These are phyloP conservation scores for Protomyces lactucae-debilis DNA, from an alignment of 1,139 yeast genomes.

Conservation along the genomic window DNA sequence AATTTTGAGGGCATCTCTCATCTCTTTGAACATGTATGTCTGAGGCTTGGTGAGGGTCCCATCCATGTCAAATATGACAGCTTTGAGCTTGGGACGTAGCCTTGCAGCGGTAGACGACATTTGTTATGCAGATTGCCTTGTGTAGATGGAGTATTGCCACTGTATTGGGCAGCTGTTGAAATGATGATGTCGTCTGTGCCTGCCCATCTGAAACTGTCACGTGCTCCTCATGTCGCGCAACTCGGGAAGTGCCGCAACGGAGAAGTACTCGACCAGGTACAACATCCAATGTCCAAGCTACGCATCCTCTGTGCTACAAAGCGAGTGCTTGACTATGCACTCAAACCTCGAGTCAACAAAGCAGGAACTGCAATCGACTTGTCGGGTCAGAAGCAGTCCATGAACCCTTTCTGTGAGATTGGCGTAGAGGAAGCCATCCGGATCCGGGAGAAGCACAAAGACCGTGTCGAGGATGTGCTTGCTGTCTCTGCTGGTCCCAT, in stretches of 20 bases:
- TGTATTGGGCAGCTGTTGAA: neutral
- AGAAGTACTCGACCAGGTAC: too few species aligned
- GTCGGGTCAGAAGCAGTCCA: constrained; percentile 58
- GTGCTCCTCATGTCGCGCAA: too few species aligned
- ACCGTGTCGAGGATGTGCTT: constrained; percentile 73
- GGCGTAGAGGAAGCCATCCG: constrained; percentile 90
- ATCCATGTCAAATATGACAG: constrained; percentile 64
- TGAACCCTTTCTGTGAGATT: constrained; percentile 96
- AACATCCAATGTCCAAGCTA: constrained; percentile 13
- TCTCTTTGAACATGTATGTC: constrained; percentile 37
- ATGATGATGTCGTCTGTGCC: neutral
- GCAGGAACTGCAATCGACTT: constrained; percentile 82
- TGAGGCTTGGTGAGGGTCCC: constrained; percentile 64
- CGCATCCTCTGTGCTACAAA: constrained; percentile 73
- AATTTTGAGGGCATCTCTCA: constrained; percentile 55
- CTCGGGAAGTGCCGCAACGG: too few species aligned
- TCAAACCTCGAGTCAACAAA: constrained; percentile 88
- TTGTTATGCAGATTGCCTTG: neutral
- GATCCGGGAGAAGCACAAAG: constrained; percentile 64
- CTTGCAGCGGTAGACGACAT: neutral
- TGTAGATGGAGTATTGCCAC: neutral
- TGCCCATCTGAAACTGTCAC: neutral
- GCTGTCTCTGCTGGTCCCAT: constrained; percentile 89
- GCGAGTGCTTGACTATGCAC: constrained; percentile 88
- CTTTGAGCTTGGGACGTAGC: constrained; percentile 37